Conservation (phyloP, 192 early-diverging fungal species). For the Globomyces pollinis-pini region DNA sequence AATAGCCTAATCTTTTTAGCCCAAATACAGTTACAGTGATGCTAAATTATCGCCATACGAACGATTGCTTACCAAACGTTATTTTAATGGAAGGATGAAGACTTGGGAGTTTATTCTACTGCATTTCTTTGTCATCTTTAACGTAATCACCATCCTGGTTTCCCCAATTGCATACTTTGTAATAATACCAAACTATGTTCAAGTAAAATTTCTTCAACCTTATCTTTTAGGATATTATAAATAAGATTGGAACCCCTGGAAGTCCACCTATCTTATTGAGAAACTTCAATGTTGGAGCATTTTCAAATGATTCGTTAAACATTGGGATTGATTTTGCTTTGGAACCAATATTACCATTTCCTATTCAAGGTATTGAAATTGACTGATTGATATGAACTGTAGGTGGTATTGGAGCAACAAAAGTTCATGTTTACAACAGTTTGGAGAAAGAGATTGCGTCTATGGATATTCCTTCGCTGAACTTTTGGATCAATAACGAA, state of each 20-base stretch:
- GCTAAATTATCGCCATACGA: background rate
- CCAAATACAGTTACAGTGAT: too few species aligned
- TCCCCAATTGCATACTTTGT: conserved; percentile 23
- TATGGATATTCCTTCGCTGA: background rate
- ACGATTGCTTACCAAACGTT: background rate
- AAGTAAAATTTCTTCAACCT: background rate
- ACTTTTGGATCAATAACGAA: conserved; percentile 4
- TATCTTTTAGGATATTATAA: background rate
- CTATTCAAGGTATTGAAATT: too few species aligned
- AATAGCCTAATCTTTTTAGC: too few species aligned
- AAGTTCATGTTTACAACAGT: background rate
- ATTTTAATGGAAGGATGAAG: conserved; percentile 9
- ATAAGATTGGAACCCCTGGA: background rate
- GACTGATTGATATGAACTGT: too few species aligned
- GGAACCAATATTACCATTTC: conserved; percentile 5
- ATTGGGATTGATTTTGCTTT: background rate
- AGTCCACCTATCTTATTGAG: background rate
- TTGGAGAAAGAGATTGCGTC: background rate
- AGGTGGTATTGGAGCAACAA: background rate
- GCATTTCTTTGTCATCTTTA: background rate
- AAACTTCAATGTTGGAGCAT: background rate
- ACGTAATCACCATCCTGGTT: conserved; percentile 16
- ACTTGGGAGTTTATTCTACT: conserved; percentile 4
- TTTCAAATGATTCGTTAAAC: background rate
- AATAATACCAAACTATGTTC: conserved; percentile 2